A percentile compares a stretch with the other conserved stretches of the same genome.
phyloP scores from a whole-genome alignment of 805 yeast species.

The Wickerhamiella cacticola region DNA sequence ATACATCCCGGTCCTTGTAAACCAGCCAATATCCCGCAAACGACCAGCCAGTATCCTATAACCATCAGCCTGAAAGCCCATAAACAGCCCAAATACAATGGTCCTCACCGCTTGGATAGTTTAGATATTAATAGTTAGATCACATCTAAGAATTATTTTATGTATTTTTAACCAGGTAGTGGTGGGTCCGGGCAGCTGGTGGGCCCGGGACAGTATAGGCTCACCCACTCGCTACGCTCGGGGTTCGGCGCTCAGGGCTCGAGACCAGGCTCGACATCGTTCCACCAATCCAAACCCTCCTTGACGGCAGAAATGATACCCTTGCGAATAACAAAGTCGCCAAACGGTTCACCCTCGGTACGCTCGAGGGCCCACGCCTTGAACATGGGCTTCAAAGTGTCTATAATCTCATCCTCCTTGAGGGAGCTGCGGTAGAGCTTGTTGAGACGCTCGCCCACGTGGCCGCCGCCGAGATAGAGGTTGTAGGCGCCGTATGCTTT shows the following conservation, averaged over 20 bases:
- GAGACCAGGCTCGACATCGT: conserved; percentile 43
- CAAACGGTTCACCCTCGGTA: conserved; percentile 83
- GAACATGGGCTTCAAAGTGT: conserved; percentile 69
- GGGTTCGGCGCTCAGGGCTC: too few relatives aligned
- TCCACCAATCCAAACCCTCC: conserved; percentile 92
- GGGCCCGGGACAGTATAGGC: too few relatives aligned
- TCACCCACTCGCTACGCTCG: conserved; percentile 3
- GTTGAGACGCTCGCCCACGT: conserved; percentile 83
- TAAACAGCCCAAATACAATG: too few relatives aligned
- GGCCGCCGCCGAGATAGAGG: conserved; percentile 91
- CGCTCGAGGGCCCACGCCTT: conserved; percentile 92
- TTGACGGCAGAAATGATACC: conserved; percentile 82
- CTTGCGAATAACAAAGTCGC: conserved; percentile 77
- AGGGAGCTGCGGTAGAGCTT: conserved; percentile 79
- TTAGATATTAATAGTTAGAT: too few relatives aligned
- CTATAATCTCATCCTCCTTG: conserved; percentile 78
- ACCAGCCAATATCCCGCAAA: too few relatives aligned
- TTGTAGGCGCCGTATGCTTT: conserved; percentile 90
- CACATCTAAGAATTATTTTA: too few relatives aligned
- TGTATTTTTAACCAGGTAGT: too few relatives aligned
- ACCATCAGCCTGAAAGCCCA: too few relatives aligned
- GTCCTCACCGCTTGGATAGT: too few relatives aligned
- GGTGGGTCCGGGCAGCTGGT: too few relatives aligned
- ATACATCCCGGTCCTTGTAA: too few relatives aligned
- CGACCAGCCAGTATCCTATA: too few relatives aligned